Base-by-base conservation (phyloP, 2,329 filamentous ascomycete species). In the Lasiodiplodia hormozganensis region DNA sequence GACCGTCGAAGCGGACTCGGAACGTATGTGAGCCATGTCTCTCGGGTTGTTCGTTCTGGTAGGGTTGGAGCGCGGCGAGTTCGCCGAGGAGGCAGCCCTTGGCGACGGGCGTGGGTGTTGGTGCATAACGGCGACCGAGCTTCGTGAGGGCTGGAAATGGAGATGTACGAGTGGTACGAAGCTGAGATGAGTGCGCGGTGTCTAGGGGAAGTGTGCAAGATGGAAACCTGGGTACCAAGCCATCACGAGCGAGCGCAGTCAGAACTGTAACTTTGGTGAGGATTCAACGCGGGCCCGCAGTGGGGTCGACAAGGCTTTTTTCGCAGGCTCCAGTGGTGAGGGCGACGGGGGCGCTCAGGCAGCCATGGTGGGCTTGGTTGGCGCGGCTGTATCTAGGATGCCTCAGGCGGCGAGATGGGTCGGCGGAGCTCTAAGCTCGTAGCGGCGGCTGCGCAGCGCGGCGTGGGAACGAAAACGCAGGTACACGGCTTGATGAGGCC, bases 91-190 rank as follows among this genome's bases (percentile, higher is more conserved):
- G 70, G 90, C 87, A 75, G 89, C 87, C 79, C 89, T 87, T 72
- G 92, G 90, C 72, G 91, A 87, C 71, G 89, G 87, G 74, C 94
- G 90, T 74, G 92, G 90, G 82, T 94, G 92, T 82, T 97, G 94
- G 87, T 97, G 94, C 94, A 97, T 97, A 74, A 77, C 84, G 28
- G 60, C 43, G 51, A 31, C 74, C 14, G 31, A 34, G 57, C 60
- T 49, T 60, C 49, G 65, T 54, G 21, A 23, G 65, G n/a, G 43
- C 21, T 53, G 47, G 28, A 23, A 34, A 51, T 21, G 43, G 28
- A n/a, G 14, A 23, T 40, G 43, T 21, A 43, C 23, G 23, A 25
- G 43, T 31, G 56, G 31, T 52, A 18, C 57, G 58, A 62, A 54
- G 40, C 58, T 16, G 25, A n/a, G 58, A 56, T 49, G 25, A 23